Conservation (phyloP, 768 basidiomycete species). For the Suillus hirtellus region DNA sequence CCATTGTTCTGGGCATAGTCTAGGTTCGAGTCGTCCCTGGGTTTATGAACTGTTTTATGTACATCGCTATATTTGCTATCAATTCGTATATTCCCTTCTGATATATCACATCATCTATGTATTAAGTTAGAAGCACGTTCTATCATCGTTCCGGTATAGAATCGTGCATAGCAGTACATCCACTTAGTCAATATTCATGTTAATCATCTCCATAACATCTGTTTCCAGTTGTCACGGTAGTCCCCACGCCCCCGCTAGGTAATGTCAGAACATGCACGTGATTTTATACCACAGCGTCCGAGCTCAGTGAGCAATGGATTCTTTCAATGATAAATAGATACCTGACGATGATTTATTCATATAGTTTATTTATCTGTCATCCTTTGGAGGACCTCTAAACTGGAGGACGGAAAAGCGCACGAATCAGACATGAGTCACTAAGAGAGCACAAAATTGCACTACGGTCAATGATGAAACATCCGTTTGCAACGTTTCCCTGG, state of each 20-base stretch:
- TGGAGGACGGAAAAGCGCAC: no score
- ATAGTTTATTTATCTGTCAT: no score
- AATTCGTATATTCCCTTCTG: background rate
- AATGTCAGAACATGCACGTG: no score
- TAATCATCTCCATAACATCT: background rate
- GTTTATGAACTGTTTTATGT: background rate
- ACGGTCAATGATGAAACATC: no score
- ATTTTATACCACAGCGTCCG: no score
- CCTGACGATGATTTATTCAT: no score
- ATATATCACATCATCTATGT: background rate
- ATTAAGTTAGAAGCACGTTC: background rate
- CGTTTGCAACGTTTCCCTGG: slow-evolving; percentile 98
- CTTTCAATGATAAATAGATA: no score
- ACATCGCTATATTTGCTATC: slow-evolving; percentile 4
- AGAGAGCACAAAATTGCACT: no score
- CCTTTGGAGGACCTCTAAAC: no score
- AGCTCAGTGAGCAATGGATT: no score
- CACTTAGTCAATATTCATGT: background rate
- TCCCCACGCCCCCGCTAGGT: background rate
- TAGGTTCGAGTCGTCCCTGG: slow-evolving; percentile 30
- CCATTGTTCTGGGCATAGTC: slow-evolving; percentile 75
- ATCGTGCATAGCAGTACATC: background rate
- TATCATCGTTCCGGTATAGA: background rate
- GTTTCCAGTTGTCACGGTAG: background rate
- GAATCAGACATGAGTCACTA: no score